A percentile compares a stretch with the other conserved stretches of the same genome.
phyloP scores from a whole-genome alignment of 2,329 filamentous ascomycete genomes.

The Penicillium sp. region DNA sequence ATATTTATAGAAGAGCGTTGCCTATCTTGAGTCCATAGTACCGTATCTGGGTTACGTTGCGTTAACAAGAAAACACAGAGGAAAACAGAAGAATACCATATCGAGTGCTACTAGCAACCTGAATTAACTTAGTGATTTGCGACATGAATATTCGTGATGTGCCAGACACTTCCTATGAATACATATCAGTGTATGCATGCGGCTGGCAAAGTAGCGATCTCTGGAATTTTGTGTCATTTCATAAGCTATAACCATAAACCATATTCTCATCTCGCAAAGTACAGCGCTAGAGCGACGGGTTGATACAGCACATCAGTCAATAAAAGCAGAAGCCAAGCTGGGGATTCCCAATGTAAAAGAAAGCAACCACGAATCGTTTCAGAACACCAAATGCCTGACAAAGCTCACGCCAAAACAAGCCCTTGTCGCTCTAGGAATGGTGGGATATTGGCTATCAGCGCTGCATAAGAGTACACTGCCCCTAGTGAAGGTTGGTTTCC shows the following conservation, averaged over 20 bases:
- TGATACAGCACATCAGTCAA: not conserved
- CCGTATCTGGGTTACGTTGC: too few species aligned
- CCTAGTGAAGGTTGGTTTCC: slow-evolving; percentile 17
- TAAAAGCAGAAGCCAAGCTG: not conserved
- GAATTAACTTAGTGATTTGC: too few species aligned
- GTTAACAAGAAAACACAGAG: too few species aligned
- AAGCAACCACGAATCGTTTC: not conserved
- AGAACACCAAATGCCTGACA: not conserved
- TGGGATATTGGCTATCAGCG: slow-evolving; percentile 21
- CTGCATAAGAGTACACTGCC: slow-evolving; percentile 17
- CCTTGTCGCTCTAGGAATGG: slow-evolving; percentile 7
- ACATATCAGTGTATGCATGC: not conserved
- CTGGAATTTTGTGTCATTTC: too few species aligned
- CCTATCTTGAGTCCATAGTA: too few species aligned
- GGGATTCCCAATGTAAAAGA: not conserved
- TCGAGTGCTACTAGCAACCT: too few species aligned
- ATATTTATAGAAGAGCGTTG: too few species aligned
- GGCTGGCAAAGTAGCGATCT: not conserved
- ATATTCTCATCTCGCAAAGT: not conserved
- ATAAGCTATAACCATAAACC: not conserved
- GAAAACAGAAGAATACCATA: too few species aligned
- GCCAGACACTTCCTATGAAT: not conserved
- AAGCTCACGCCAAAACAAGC: not conserved
- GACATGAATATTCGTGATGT: not conserved
- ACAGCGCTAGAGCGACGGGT: not conserved